Base-by-base conservation (phyloP, 148 eudicot genomes). In the Spergularia marina region DNA sequence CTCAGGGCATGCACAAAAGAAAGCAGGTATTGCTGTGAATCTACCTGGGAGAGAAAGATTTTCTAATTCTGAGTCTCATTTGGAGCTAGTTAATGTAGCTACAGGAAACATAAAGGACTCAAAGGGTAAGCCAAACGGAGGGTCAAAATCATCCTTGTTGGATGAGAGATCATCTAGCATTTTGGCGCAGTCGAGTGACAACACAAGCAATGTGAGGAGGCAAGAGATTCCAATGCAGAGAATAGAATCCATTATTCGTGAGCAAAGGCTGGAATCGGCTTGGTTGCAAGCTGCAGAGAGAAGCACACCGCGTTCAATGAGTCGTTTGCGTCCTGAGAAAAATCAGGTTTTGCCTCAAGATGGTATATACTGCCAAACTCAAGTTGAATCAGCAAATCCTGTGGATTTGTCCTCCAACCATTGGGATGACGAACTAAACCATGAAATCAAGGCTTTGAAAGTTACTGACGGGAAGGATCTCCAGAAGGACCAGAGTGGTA, bases 201-300 rank as follows among this genome's bases (percentile, higher is more conserved):
- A 76, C 58, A 80, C 54, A 12, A 57, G 67, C 47, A 73, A 78
- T 74, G 77, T 80, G 7, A 81, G 78, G 75, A 78, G 86, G 57
- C 78, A 73, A 69, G 91, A 81, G 75, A 68, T 89, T 71, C 95
- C 97, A 7, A 89, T 86, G 84, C 91, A 91, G 80, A 88, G 95
- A 78, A 88, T 91, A 53, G 98, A 94, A 77, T 91, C 99, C 25
- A 92, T 92, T 73, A 92, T 96, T 30, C 97, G 83, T 15, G 98
- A 92, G 79, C 98, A 96, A 80, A 87, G 97, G 85, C 77, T 91
- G 71, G 98, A 96, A 88, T 92, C 94, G 11, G 99, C 99, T 21
- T 92, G 98, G 99, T 68, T 96, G 78, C 99, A 92, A 78, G 89
- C 97, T 73, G 87, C 84, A 53, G 99, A 92, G 81, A 92, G 86